Percentiles rank a stretch among this genome's conserved stretches.
Conservation (phyloP, 257 asterid species). For the Solanum tacnaense region DNA sequence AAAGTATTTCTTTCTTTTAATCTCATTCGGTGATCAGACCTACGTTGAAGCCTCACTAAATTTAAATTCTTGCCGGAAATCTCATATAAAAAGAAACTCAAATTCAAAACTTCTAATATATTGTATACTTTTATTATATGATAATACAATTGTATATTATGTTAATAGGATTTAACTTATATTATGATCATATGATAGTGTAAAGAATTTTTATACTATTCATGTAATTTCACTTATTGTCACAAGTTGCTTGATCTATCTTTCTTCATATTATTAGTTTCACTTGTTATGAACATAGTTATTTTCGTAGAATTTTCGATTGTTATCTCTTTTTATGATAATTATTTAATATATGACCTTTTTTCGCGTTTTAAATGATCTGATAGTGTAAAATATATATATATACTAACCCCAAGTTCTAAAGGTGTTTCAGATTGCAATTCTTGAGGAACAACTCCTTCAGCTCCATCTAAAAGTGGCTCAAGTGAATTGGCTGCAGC, state of each 20-base stretch:
- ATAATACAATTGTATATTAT: background rate
- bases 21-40: no score
- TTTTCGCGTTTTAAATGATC: no score
- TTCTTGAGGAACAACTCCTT: constrained; percentile 50
- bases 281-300: background rate
- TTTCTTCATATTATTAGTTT: background rate
- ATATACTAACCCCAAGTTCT: constrained; percentile 57
- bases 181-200: no score
- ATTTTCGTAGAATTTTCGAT: no score
- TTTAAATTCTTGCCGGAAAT: fast-evolving
- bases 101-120: no score
- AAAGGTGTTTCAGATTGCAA: constrained; percentile 46
- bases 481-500: constrained; percentile 61
- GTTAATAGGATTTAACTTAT: background rate
- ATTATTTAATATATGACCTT: background rate
- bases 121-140: background rate
- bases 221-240: no score
- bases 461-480: constrained; percentile 50
- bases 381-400: no score
- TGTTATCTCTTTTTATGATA: background rate
- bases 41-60: no score
- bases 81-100: no score
- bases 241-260: background rate
- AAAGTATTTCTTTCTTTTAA: no score
- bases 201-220: no score